phyloP scores from a whole-genome alignment of 352 stramenopile genomes.

The Globisporangium uncinulatum region DNA sequence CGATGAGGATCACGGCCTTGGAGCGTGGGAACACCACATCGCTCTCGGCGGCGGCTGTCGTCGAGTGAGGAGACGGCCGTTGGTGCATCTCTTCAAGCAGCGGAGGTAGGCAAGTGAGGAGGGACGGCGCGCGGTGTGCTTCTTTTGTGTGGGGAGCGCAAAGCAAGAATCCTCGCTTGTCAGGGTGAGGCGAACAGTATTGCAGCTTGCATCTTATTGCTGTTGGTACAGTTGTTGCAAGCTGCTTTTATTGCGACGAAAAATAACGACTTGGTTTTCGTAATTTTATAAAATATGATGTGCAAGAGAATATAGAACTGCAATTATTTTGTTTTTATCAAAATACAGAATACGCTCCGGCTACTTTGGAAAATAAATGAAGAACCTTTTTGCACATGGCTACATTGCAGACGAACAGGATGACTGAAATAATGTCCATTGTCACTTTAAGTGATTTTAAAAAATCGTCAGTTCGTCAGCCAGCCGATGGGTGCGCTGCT shows the following conservation, averaged over 20 bases:
- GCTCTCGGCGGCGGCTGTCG: slow-evolving; percentile 11
- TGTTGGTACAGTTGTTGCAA: too few relatives aligned
- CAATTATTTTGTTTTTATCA: too few relatives aligned
- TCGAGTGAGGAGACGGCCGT: neutral
- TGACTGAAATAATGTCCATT: neutral
- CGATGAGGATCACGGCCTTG: slow-evolving; percentile 86
- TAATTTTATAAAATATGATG: too few relatives aligned
- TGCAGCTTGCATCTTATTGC: too few relatives aligned
- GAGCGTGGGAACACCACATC: slow-evolving; percentile 60
- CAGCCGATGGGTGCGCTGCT: slow-evolving; percentile 21
- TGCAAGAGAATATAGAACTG: too few relatives aligned
- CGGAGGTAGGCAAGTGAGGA: neutral
- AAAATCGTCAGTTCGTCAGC: too few relatives aligned
- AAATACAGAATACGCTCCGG: neutral
- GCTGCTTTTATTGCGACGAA: too few relatives aligned
- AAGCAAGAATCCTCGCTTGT: too few relatives aligned
- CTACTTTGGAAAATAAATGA: neutral
- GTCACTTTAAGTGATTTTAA: too few relatives aligned
- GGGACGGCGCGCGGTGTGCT: neutral
- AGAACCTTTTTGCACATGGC: neutral
- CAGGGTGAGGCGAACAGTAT: too few relatives aligned
- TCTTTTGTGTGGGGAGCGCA: too few relatives aligned
- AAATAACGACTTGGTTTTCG: too few relatives aligned
- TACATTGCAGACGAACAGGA: neutral
- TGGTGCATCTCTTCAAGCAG: slow-evolving; percentile 2